phyloP scores from a whole-genome alignment of 2,329 filamentous ascomycete genomes.

The Chaetomium strumarium region DNA sequence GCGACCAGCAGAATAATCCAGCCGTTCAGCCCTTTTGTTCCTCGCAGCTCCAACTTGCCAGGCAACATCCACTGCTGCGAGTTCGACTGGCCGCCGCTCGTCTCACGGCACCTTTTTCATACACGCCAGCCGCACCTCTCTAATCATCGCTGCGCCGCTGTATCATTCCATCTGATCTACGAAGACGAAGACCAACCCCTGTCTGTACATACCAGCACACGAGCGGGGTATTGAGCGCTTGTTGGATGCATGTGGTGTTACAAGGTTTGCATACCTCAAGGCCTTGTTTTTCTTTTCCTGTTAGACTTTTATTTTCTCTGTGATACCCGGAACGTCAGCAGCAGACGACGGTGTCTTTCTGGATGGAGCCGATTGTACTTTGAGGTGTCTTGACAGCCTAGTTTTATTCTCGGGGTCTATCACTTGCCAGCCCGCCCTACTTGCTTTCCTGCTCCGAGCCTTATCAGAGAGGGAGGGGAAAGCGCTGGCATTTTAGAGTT shows the following conservation, averaged over 20 bases:
- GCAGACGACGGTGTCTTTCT: conserved; percentile 23
- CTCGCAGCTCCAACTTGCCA: too few species aligned
- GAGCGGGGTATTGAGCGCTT: neutral
- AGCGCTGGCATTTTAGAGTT: too few species aligned
- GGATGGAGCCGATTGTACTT: neutral
- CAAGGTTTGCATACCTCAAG: neutral
- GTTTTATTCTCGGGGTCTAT: too few species aligned
- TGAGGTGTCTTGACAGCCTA: neutral
- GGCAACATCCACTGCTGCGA: too few species aligned
- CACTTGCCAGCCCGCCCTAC: too few species aligned
- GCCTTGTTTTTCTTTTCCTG: too few species aligned
- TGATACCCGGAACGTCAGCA: conserved; percentile 23
- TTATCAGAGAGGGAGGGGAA: too few species aligned
- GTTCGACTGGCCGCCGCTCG: too few species aligned
- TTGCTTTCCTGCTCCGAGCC: too few species aligned
- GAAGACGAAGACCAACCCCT: neutral
- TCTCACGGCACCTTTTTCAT: neutral
- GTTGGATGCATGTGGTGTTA: too few species aligned
- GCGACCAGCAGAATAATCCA: too few species aligned
- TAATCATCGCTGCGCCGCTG: neutral
- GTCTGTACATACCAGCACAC: neutral
- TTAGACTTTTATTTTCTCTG: conserved; percentile 6
- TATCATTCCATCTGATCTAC: neutral
- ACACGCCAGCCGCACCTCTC: neutral
- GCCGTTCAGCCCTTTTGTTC: too few species aligned